A percentile compares a stretch with the other conserved stretches of the same genome.
phyloP scores from a whole-genome alignment of 2,329 filamentous ascomycete species.

The Stylonectria norvegica region DNA sequence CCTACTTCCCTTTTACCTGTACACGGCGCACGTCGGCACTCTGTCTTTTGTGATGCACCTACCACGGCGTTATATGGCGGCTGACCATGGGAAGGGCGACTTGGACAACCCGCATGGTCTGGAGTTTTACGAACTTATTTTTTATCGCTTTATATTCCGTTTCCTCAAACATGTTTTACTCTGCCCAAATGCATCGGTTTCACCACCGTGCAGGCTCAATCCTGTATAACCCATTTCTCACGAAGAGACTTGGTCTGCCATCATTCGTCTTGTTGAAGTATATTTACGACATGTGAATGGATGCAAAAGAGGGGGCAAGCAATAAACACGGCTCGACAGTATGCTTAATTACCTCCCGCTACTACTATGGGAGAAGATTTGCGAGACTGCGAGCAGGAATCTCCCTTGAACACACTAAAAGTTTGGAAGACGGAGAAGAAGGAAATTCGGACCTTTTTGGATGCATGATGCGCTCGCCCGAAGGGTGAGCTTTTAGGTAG shows the following conservation, averaged over 20 bases:
- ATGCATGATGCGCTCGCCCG: not conserved
- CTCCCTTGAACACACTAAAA: not conserved
- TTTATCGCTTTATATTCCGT: constrained; percentile 15
- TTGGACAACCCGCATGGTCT: constrained; percentile 18
- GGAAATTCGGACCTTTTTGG: not conserved
- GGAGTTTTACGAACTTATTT: constrained; percentile 21
- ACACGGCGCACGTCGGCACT: constrained; percentile 4
- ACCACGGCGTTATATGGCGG: constrained; percentile 21
- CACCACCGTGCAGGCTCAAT: not conserved
- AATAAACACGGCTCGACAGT: too few relatives aligned
- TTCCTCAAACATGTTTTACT: too few relatives aligned
- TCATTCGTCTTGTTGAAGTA: not conserved
- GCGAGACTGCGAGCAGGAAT: not conserved
- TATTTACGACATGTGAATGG: not conserved
- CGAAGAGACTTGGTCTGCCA: not conserved
- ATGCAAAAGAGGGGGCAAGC: not conserved
- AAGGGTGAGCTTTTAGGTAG: not conserved
- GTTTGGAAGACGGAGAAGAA: not conserved
- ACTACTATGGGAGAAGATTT: too few relatives aligned
- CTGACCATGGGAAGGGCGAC: constrained; percentile 15
- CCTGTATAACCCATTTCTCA: not conserved
- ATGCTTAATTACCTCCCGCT: too few relatives aligned
- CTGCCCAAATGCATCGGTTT: not conserved
- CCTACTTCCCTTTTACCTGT: constrained; percentile 4
- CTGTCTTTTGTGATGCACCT: constrained; percentile 14